Percentiles rank a stretch among this genome's conserved stretches.
Evolutionary conservation across 2,329 filamentous ascomycete genomes (phyloP).

Genomic region (Xylariales sp.): DNA sequence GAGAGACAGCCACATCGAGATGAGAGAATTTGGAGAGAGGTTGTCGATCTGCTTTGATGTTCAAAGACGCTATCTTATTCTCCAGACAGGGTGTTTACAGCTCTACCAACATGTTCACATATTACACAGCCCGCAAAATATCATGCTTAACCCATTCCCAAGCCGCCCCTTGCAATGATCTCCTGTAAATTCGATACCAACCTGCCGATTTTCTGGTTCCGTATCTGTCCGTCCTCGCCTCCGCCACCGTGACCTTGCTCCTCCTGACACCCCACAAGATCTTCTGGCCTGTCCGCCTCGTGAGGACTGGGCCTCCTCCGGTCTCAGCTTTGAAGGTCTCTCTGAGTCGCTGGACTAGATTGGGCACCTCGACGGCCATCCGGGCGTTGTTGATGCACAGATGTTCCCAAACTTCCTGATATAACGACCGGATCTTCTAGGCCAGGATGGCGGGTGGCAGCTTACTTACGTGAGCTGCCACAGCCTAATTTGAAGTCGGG

Average conservation of each 20-base stretch:
- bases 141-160: too few species aligned
- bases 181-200: slow-evolving; percentile 82
- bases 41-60: too few species aligned
- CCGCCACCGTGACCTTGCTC: slow-evolving; percentile 65
- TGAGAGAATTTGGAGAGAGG: too few species aligned
- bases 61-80: too few species aligned
- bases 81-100: too few species aligned
- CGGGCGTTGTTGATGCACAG: slow-evolving; percentile 80
- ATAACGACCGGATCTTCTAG: slow-evolving; percentile 75
- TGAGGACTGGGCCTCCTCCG: slow-evolving; percentile 53
- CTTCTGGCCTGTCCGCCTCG: slow-evolving; percentile 76
- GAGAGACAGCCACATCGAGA: too few species aligned
- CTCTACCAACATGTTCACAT: too few species aligned
- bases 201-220: slow-evolving; percentile 79
- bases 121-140: too few species aligned
- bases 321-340: slow-evolving; percentile 50
- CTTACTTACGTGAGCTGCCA: slow-evolving; percentile 77
- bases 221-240: slow-evolving; percentile 62
- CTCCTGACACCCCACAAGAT: slow-evolving; percentile 74
- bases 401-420: slow-evolving; percentile 81
- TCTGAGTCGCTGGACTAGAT: slow-evolving; percentile 60
- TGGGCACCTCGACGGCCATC: slow-evolving; percentile 65
- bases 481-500: slow-evolving; percentile 86
- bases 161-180: slow-evolving; percentile 71
- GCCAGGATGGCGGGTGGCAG: slow-evolving; percentile 83